phyloP scores from a whole-genome alignment of 2,329 filamentous ascomycete species.

The Parastagonospora nodorum region DNA sequence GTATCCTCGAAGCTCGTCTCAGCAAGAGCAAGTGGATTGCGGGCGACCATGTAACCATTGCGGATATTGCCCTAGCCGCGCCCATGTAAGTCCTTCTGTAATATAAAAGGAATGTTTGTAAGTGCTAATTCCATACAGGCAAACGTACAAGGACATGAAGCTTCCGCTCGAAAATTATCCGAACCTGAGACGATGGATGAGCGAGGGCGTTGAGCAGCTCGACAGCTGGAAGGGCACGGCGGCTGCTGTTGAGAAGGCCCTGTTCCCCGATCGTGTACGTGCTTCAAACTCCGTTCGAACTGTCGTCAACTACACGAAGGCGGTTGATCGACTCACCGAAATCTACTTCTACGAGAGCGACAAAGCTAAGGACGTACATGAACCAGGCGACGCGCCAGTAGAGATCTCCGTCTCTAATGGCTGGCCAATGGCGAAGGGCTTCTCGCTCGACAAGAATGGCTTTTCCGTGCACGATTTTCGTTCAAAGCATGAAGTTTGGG shows the following conservation, averaged over 20 bases:
- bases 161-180: conserved; percentile 49
- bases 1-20: conserved; percentile 46
- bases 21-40: conserved; percentile 46
- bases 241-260: conserved; percentile 43
- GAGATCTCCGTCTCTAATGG: conserved; percentile 50
- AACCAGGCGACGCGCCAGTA: conserved; percentile 47
- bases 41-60: conserved; percentile 47
- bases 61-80: conserved; percentile 49
- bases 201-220: conserved; percentile 42
- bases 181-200: conserved; percentile 47
- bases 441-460: conserved; percentile 53
- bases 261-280: conserved; percentile 13
- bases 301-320: conserved; percentile 55
- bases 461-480: conserved; percentile 52
- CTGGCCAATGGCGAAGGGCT: conserved; percentile 50
- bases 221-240: conserved; percentile 49
- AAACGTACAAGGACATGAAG: conserved; percentile 41
- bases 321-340: conserved; percentile 48
- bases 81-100: conserved; percentile 28
- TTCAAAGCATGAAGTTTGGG: conserved; percentile 46
- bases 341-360: conserved; percentile 50
- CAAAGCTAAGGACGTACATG: conserved; percentile 48
- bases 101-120: background rate
- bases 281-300: conserved; percentile 23
- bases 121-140: conserved; percentile 9